These are phyloP conservation scores for Beauveria sp. DNA, from an alignment of 2,329 filamentous ascomycete species.

Conservation along the genomic window DNA sequence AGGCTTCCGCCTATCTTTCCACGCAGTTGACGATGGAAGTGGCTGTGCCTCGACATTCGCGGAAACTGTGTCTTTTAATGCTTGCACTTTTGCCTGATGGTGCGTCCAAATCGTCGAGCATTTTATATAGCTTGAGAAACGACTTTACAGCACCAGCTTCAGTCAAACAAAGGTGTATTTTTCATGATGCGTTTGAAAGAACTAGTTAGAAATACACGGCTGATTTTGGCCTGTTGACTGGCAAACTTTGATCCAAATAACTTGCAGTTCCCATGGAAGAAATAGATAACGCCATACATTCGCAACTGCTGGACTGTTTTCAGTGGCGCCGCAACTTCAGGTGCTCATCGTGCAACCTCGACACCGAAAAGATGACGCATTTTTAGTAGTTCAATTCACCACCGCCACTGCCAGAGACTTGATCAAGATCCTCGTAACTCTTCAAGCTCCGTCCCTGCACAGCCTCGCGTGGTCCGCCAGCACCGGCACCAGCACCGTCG, in stretches of 20 bases:
- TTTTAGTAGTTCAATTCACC: slow-evolving; percentile 83
- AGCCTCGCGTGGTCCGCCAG: slow-evolving; percentile 80
- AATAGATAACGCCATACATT: neutral
- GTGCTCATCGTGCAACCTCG: neutral
- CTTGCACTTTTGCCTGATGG: too few species aligned
- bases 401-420: slow-evolving; percentile 63
- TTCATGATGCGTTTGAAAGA: neutral
- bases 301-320: neutral
- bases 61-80: too few species aligned
- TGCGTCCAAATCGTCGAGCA: too few species aligned
- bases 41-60: too few species aligned
- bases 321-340: neutral
- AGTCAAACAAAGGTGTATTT: neutral
- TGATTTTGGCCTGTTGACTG: neutral
- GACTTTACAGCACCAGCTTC: too few species aligned
- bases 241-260: neutral
- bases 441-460: slow-evolving; percentile 88
- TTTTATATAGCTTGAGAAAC: too few species aligned
- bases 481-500: slow-evolving; percentile 67
- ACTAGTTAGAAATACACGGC: slow-evolving; percentile 2
- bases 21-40: too few species aligned
- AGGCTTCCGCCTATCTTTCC: too few species aligned
- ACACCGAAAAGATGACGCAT: neutral
- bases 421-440: slow-evolving; percentile 96
- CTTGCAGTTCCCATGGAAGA: neutral